phyloP scores from a whole-genome alignment of 228 moss, liverwort and hornwort genomes.

The Sphagnum fallax region DNA sequence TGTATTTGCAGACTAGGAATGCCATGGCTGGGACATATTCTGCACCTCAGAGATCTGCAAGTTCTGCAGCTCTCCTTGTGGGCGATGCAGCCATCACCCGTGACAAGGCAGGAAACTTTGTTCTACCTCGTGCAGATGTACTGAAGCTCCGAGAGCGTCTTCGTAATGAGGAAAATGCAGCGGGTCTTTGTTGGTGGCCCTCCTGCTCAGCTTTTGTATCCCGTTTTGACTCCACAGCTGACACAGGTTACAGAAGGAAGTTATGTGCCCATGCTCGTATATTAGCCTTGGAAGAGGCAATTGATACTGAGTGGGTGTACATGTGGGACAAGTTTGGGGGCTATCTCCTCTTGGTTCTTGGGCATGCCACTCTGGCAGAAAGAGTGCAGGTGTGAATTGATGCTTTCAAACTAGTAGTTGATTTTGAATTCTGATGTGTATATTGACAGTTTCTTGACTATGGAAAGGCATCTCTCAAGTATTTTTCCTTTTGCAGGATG shows the following conservation, averaged over 20 bases:
- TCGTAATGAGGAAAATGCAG: constrained; percentile 94
- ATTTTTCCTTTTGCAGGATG: constrained; percentile 42
- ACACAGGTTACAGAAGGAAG: constrained; percentile 89
- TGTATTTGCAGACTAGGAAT: constrained; percentile 69
- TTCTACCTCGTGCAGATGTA: constrained; percentile 96
- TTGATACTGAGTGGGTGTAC: constrained; percentile 99
- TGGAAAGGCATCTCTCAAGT: too few species aligned
- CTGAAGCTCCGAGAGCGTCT: constrained; percentile 90
- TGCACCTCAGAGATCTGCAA: constrained; percentile 96
- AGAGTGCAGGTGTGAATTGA: constrained; percentile 70
- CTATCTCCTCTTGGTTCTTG: constrained; percentile 92
- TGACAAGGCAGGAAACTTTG: constrained; percentile 98
- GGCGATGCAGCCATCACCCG: constrained; percentile 92
- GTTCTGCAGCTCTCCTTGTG: constrained; percentile 96
- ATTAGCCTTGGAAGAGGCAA: constrained; percentile 92
- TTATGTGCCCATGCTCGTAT: constrained; percentile 95
- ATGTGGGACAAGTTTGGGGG: constrained; percentile 99
- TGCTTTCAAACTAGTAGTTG: too few species aligned
- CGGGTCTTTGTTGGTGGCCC: constrained; percentile 86
- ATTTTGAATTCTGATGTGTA: too few species aligned
- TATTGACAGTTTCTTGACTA: too few species aligned
- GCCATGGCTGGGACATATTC: constrained; percentile 98
- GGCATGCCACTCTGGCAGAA: constrained; percentile 95
- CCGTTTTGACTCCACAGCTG: constrained; percentile 66
- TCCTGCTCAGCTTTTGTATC: constrained; percentile 42